A percentile compares a stretch with the other conserved stretches of the same genome.
Conservation (phyloP, 192 early-diverging fungal genomes). For the Backusella morwellensis region DNA sequence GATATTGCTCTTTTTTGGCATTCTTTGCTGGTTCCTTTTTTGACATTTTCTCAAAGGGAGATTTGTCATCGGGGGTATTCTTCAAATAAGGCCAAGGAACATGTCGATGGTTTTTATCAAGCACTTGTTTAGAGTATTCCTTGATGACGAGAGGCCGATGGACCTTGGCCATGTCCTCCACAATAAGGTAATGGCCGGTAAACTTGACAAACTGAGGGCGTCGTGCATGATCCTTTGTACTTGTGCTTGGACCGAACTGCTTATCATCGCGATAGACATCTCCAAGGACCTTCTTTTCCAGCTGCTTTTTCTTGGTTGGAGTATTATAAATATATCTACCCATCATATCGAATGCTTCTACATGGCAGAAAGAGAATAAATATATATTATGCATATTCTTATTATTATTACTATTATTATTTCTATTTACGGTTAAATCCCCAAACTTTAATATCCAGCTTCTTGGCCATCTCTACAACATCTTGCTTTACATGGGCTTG, state of each 20-base stretch:
- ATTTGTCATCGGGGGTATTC: background rate
- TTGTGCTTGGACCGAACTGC: constrained; percentile 1
- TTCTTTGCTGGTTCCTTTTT: background rate
- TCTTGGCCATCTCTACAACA: constrained; percentile 13
- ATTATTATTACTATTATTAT: too few relatives aligned
- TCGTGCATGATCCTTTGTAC: background rate
- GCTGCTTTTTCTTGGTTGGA: background rate
- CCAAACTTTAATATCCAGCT: constrained; percentile 13
- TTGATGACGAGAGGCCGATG: constrained; percentile 5
- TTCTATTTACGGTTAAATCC: constrained; percentile 11
- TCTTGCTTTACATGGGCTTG: background rate
- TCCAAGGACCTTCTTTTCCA: background rate
- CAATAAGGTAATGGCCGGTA: background rate
- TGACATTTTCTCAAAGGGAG: background rate
- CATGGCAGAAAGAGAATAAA: too few relatives aligned
- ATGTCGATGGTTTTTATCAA: background rate
- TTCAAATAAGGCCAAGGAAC: constrained; percentile 16
- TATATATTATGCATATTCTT: too few relatives aligned
- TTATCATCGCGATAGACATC: constrained; percentile 16
- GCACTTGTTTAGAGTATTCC: background rate
- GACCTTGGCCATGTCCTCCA: constrained; percentile 13
- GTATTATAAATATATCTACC: too few relatives aligned
- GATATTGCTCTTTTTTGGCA: background rate
- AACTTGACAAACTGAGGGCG: constrained; percentile 19
- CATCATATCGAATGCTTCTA: too few relatives aligned